A percentile compares a stretch with the other conserved stretches of the same genome.
Evolutionary conservation across 1,139 yeast species (phyloP).

Genomic region (Eremothecium coryli): DNA sequence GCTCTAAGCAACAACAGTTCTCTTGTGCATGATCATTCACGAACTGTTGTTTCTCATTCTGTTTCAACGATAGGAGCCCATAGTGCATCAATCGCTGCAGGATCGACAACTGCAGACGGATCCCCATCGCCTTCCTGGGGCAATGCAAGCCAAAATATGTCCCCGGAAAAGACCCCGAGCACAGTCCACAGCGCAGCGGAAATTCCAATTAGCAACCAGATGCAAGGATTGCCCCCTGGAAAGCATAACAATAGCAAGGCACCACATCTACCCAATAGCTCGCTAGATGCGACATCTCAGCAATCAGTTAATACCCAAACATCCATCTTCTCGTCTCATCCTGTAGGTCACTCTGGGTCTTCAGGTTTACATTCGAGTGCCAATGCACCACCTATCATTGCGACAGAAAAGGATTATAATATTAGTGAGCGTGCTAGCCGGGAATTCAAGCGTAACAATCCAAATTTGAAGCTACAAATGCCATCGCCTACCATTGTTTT

Average conservation of each 20-base stretch:
- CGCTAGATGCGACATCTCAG: not conserved
- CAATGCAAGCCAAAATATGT: not conserved
- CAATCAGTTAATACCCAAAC: not conserved
- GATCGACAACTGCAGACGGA: not conserved
- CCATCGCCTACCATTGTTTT: constrained; percentile 37
- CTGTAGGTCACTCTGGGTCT: not conserved
- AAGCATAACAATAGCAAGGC: not conserved
- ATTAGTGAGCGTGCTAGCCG: constrained; percentile 14
- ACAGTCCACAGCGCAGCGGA: no score
- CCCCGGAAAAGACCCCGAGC: no score
- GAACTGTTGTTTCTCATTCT: not conserved
- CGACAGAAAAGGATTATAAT: not conserved
- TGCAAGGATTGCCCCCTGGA: no score
- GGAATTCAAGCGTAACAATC: constrained; percentile 31
- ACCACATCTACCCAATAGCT: not conserved
- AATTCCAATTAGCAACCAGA: not conserved
- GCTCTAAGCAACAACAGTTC: not conserved
- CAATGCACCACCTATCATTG: no score
- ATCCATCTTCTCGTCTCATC: not conserved
- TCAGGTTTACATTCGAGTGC: not conserved
- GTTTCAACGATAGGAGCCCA: not conserved
- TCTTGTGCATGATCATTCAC: not conserved
- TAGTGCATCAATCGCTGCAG: not conserved
- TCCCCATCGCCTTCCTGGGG: constrained; percentile 4
- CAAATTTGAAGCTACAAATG: constrained; percentile 41